Base-by-base conservation (phyloP, 768 basidiomycete species). In the Suillus brevipes region DNA sequence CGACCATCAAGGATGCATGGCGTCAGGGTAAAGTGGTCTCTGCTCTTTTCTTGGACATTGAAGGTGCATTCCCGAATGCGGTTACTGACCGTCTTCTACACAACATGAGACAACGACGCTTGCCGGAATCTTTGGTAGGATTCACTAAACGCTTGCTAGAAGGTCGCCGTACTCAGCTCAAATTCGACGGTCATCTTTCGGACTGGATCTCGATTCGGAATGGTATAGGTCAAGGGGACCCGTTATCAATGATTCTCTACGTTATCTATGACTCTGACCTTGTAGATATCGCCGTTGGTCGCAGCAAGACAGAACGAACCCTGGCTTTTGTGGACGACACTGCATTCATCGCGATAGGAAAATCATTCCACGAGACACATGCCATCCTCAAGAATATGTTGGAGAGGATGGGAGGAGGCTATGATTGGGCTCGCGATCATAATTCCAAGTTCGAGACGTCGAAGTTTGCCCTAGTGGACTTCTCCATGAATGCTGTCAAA, bases 51-150 rank as follows among this genome's bases (percentile, higher is more conserved):
- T 2, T 49, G 2, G 47, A 49, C 10, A 49, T 23, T 1, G 23
- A 49, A 0, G 81, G 76, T 0, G 80, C 81, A 6, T 83, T 82
- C 65, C 82, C 78, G 0, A 82, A 76, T 63, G 75, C 75, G 0
- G 77, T 74, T 10, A 72, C 65, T 0, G 72, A 74, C 0, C 37
- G 64, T 0, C 75, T 82, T 0, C 31, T 76, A 0, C 74, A 79
- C 60, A 75, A 79, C 52, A 64, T 82, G 60, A 18, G 42, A 6
- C 18, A 52, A 9, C 61, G 45, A 10, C 3, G 45, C 0, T 9
- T 47, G 0, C 45, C 40, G 6, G 45, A 47, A 5, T 47, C n/a
- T 4, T 4, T 47, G 20, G n/a, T 47, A 2, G 45, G 20, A 3
- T 47, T 47, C 4, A 47, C 45, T 47, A n/a, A 47, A 23, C 4